Evolutionary conservation across 2,329 filamentous ascomycete genomes (phyloP).

Genomic region (Sclerotinia sclerotiorum): DNA sequence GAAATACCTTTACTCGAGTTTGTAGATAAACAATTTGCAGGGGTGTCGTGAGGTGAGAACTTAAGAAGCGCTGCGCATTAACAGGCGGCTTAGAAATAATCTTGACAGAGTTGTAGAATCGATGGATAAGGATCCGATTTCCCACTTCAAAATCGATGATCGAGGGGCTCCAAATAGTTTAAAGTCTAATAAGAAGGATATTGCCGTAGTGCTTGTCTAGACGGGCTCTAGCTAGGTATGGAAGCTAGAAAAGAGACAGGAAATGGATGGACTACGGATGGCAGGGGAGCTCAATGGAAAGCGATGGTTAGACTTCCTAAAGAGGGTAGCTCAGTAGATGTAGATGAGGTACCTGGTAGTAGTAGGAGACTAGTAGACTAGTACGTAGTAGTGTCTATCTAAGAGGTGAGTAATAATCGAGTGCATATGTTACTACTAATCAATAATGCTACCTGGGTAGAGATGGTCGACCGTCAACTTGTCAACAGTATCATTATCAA

Average conservation of each 20-base stretch:
- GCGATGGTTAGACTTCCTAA: neutral
- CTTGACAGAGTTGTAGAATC: neutral
- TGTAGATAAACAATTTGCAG: conserved; percentile 7
- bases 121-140: conserved; percentile 17
- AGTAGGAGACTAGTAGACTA: neutral
- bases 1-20: conserved; percentile 5
- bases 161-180: neutral
- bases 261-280: conserved; percentile 7
- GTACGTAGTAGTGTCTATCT: neutral
- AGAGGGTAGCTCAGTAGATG: neutral
- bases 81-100: neutral
- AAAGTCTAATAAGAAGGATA: conserved; percentile 9
- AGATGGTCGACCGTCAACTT: too few species aligned
- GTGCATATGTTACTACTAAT: neutral
- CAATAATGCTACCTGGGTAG: too few species aligned
- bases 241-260: conserved; percentile 10
- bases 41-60: neutral
- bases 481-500: too few species aligned
- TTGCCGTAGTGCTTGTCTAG: neutral
- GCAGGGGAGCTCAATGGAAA: conserved; percentile 2
- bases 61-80: neutral
- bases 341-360: neutral
- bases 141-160: neutral
- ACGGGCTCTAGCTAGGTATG: conserved; percentile 4
- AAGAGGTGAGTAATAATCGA: neutral